Percentiles rank a stretch among this genome's conserved stretches.
phyloP scores from a whole-genome alignment of 1,284 basidiomycete species.

The Cutaneotrichosporon spelunceum region DNA sequence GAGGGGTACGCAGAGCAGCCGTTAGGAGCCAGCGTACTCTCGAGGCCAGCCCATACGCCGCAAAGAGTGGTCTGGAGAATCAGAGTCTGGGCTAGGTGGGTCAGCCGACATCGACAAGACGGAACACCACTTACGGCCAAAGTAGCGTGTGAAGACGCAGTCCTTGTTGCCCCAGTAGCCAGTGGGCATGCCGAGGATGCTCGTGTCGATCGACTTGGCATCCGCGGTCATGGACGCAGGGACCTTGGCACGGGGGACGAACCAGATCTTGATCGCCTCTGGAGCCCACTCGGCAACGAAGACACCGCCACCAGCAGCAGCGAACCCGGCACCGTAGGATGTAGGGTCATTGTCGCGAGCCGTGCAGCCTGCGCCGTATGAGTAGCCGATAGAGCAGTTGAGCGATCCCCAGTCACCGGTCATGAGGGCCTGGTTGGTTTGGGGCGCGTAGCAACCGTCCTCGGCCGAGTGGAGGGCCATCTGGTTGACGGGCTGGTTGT shows the following conservation, averaged over 20 bases:
- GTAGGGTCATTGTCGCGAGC: conserved; percentile 57
- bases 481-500: conserved; percentile 40
- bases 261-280: conserved; percentile 63
- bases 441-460: conserved; percentile 17
- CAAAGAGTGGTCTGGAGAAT: conserved; percentile 76
- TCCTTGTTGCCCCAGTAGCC: conserved; percentile 64
- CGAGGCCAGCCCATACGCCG: conserved; percentile 58
- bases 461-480: conserved; percentile 42
- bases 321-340: conserved; percentile 66
- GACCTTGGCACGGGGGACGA: conserved; percentile 63
- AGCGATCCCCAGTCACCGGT: conserved; percentile 13
- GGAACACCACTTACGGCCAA: conserved; percentile 44
- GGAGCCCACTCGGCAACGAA: conserved; percentile 68
- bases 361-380: conserved; percentile 62
- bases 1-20: conserved; percentile 52
- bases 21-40: conserved; percentile 60
- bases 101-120: neutral
- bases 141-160: conserved; percentile 62
- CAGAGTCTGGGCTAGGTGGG: conserved; percentile 57
- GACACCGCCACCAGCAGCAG: conserved; percentile 64
- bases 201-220: conserved; percentile 61
- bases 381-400: conserved; percentile 40
- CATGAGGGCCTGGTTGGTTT: neutral
- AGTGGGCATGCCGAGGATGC: conserved; percentile 63
- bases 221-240: conserved; percentile 58